Base-by-base conservation (phyloP, 345 rosid genomes). In the Firmiana major region DNA sequence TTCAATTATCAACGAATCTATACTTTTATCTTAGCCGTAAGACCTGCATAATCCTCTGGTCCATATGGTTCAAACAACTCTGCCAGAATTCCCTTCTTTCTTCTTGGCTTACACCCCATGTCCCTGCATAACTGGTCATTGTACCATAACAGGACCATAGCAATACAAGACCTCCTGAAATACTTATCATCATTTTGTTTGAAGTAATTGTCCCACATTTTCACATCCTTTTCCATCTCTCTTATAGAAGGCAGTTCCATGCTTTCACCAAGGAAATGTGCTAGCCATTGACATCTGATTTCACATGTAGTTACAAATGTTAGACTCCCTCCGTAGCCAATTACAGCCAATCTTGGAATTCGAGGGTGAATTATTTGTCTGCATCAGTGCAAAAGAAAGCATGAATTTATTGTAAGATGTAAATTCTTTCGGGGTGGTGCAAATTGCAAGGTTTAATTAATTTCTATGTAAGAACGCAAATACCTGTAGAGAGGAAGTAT, bases 111-210 rank as follows among this genome's bases (percentile, higher is more conserved):
- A 58, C 77, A 77, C 26, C 86, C 85, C 80, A 86, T 81, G 73
- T 86, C 88, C 70, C 64, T 83, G 85, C 88, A 86, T 40, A 86
- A 72, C 46, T 81, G 84, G 63, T 83, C 88, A 67, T 31, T 63
- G 80, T 83, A 70, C 84, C 86, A 85, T 48, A 79, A 79, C 53
- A 77, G 55, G 0, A 63, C 43, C 46, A 42, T 46, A 21, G 75
- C 64, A 34, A 79, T 60, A 13, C 85, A 81, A 13, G 86, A 76
- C 71, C 81, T 83, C 73, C 82, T 22, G 31, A 36, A 83, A 46
- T 71, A 24, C 22, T 48, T 22, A 36, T 71, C 72, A 7, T 67
- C 7, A 0, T 59, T 65, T 26, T 43, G 55, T 57, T 75, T 83
- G 49, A 86, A 19, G 81, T 76, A 68, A 4, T 34, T 55, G 28